Base-by-base conservation (phyloP, 139 green algal species). In the Diplosphaera chodatii region DNA sequence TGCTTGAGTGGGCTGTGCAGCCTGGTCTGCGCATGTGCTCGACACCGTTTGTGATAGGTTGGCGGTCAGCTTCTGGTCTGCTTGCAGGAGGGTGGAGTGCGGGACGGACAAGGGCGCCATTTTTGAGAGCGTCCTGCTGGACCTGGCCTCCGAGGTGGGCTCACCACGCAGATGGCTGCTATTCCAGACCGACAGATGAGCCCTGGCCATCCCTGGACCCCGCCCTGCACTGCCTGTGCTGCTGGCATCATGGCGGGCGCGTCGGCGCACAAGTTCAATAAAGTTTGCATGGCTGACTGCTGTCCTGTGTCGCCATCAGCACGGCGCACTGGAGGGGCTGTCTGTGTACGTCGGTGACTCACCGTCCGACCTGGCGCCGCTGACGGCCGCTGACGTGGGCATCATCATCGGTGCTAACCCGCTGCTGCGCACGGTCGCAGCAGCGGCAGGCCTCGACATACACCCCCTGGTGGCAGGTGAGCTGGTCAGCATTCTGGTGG, bases 321-420 rank as follows among this genome's bases (percentile, higher is more conserved):
- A 3, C 16, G 48, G 48, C 16, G 13, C 48, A 3, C 22, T 59
- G 48, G 32, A 30, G 32, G 64, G 70, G 32, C 41, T 73, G 63
- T 72, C 78, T 32, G 80, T 89, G 13, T 89, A 83, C 67, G 66
- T 90, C 16, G 85, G 85, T 0, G 85, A 90, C 72, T 86, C 80
- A 0, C 66, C 81, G 32, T 84, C 83, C n/a, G 85, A 90, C 73
- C 20, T 89, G n/a, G 71, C 68, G 10, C 59, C 85, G 20, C 71
- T 90, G 30, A 76, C 88, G 16, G 69, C 69, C 16, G 87, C 89
- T 15, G 86, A 93, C 65, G 71, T 87, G 16, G 90, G 89, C 40
- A 87, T 96, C 55, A 69, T 95, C 30, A 66, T 96, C 13, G 88
- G 86, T 13, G 18, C 34, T 31, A 90, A 88, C 69, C 40, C 63